phyloP scores from a whole-genome alignment of 805 yeast genomes.

The Candida piceae region DNA sequence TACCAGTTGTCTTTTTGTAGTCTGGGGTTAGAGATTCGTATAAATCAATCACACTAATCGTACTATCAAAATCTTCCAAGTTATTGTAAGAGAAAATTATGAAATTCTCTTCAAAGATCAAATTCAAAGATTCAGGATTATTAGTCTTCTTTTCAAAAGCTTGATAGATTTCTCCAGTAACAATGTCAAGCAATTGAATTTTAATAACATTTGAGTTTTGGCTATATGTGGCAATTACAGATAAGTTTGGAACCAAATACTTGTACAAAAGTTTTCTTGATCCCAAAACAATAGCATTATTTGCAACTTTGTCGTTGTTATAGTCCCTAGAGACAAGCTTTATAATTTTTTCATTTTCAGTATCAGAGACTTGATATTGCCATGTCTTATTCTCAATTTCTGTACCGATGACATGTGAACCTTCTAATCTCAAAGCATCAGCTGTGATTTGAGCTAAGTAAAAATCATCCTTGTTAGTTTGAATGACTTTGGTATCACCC shows the following conservation, averaged over 20 bases:
- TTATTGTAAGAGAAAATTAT: slow-evolving; percentile 63
- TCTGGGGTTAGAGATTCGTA: slow-evolving; percentile 63
- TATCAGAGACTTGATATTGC: slow-evolving; percentile 5
- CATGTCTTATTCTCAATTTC: slow-evolving; percentile 13
- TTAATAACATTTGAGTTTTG: slow-evolving; percentile 30
- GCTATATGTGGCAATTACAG: slow-evolving; percentile 40
- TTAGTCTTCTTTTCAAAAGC: slow-evolving; percentile 32
- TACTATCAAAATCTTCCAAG: slow-evolving; percentile 39
- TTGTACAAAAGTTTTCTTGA: slow-evolving; percentile 77
- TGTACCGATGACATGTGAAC: slow-evolving; percentile 6
- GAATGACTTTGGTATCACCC: slow-evolving; percentile 7
- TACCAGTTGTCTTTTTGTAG: slow-evolving; percentile 26
- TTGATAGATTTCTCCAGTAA: slow-evolving; percentile 57
- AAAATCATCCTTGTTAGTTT: slow-evolving; percentile 11
- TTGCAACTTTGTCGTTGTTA: slow-evolving; percentile 40
- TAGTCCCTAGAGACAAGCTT: slow-evolving; percentile 36
- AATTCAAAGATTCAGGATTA: slow-evolving; percentile 33
- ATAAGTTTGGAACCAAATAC: slow-evolving; percentile 69
- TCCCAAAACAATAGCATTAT: slow-evolving; percentile 63
- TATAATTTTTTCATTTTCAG: slow-evolving; percentile 33
- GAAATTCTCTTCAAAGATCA: slow-evolving; percentile 81
- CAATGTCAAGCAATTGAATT: slow-evolving; percentile 56
- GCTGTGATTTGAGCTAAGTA: slow-evolving; percentile 7
- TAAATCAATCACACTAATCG: slow-evolving; percentile 69
- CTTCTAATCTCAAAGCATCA: slow-evolving; percentile 9